Percentiles rank a stretch among this genome's conserved stretches.
phyloP scores from a whole-genome alignment of 2,329 filamentous ascomycete species.

The Ophiostoma sp. region DNA sequence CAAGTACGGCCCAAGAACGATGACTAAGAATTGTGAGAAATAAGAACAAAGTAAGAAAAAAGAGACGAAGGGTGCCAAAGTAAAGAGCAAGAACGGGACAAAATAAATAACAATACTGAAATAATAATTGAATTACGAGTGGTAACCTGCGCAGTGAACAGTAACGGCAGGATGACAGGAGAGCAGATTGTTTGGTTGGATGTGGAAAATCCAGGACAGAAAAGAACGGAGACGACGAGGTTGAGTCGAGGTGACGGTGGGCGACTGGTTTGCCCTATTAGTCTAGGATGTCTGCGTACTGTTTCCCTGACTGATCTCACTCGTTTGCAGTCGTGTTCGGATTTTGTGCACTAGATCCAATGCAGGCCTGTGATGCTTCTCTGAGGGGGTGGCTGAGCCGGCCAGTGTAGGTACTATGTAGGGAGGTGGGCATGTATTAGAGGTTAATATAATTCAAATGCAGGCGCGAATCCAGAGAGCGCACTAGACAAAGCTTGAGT shows the following conservation, averaged over 20 bases:
- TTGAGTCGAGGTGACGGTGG: no score
- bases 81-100: no score
- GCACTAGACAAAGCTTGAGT: neutral
- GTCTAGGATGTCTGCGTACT: neutral
- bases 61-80: neutral
- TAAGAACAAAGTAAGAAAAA: neutral
- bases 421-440: no score
- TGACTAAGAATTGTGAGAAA: neutral
- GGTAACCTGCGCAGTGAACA: no score
- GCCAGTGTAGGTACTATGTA: neutral
- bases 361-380: neutral
- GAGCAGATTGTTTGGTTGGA: neutral
- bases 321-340: neutral
- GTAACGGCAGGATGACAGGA: neutral
- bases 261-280: neutral
- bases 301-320: neutral
- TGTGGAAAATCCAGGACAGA: neutral
- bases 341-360: neutral
- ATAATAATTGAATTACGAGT: no score
- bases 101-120: neutral
- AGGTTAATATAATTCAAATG: no score
- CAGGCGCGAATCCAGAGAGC: no score
- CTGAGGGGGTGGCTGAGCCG: slow-evolving; percentile 9
- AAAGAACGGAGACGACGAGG: neutral
- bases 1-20: neutral